These are phyloP conservation scores for Citropsis articulata DNA, from an alignment of 345 rosid species.

Conservation along the genomic window DNA sequence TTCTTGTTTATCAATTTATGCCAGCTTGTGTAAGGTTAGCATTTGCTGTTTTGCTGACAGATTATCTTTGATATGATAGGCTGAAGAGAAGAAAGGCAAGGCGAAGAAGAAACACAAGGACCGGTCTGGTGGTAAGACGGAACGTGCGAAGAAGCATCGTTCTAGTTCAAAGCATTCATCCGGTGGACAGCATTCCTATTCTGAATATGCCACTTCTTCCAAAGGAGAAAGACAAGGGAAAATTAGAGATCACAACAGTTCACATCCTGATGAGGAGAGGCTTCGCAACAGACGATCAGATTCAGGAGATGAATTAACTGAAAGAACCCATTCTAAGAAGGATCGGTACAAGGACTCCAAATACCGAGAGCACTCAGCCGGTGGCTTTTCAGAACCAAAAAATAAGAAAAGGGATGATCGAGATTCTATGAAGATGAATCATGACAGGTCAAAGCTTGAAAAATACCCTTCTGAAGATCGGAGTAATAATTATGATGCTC, in stretches of 20 bases:
- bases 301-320: constrained; percentile 42
- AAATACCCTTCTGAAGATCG: constrained; percentile 28
- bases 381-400: constrained; percentile 19
- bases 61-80: constrained; percentile 38
- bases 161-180: constrained; percentile 43
- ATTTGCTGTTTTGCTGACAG: neutral
- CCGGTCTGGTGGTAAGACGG: constrained; percentile 36
- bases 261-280: constrained; percentile 32
- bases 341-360: constrained; percentile 23
- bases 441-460: constrained; percentile 34
- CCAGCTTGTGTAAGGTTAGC: neutral
- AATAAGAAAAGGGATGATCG: constrained; percentile 24
- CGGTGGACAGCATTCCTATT: constrained; percentile 27
- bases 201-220: constrained; percentile 31
- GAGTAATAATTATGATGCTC: constrained; percentile 11
- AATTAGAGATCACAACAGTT: constrained; percentile 17
- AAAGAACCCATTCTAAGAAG: constrained; percentile 32
- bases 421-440: constrained; percentile 30
- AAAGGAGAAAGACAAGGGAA: constrained; percentile 29
- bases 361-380: constrained; percentile 32
- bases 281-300: constrained; percentile 24
- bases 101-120: constrained; percentile 43
- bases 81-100: constrained; percentile 41
- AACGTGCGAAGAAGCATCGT: constrained; percentile 31
- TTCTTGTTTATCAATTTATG: neutral